Base-by-base conservation (phyloP, 495 filamentous ascomycete species). In the Durotheca rogersii region DNA sequence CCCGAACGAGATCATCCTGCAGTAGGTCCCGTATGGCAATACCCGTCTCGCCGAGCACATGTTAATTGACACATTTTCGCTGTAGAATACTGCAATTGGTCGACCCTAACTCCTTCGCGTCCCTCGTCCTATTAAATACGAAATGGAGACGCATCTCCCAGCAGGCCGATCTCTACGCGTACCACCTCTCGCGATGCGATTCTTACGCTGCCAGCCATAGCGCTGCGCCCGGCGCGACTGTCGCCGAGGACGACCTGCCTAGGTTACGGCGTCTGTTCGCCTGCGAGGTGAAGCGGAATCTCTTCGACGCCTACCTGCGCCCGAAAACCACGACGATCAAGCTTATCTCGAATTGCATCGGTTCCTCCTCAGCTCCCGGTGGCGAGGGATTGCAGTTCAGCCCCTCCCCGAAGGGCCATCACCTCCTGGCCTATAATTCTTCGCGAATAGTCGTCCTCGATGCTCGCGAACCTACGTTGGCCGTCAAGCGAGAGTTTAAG, bases 321-420 rank as follows among this genome's bases (percentile, higher is more conserved):
- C 89, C 89, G 5, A 79, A 64, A 30, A 73, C 78, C 43, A 90
- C 86, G 12, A 65, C 87, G 29, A 77, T 93, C 51, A 89, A 83
- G 47, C 68, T 94, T 18, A 82, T 91, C n/a, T 91, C 87, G 11
- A 86, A 83, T 23, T 89, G 87, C 12, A 87, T 89, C 64, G 88
- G 86, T 51, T 91, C 87, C 0, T 87, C 89, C 9, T 87, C 86
- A 6, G 85, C 86, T 47, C 89, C 89, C 0, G 85, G 87, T 4
- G 89, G 89, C 15, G 89, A 94, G 66, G 87, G 88, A 34, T 88
- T 94, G 67, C 86, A 88, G 41, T 94, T 93, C 58, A 79, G 79
- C 46, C 82, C 89, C 47, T 92, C 89, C 11, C 81, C 85, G 6
- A 82, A 78, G 53, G 88, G 87, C 7, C 81, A 83, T 44, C 80